Conservation (phyloP, 352 stramenopile genomes). For the Phytophthora foliorum region DNA sequence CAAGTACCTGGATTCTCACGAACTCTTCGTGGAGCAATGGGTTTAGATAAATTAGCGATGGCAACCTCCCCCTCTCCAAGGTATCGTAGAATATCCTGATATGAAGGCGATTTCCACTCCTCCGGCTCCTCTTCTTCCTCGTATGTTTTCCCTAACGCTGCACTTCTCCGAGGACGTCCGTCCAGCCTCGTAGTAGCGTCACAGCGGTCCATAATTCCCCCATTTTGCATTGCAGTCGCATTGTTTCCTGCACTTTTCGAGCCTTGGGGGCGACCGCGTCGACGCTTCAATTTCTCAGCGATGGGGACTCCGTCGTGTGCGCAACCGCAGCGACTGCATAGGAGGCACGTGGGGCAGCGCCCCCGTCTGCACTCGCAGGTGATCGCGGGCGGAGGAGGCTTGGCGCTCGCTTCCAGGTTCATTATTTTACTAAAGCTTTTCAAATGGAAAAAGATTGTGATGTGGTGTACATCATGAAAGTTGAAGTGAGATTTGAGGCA, state of each 20-base stretch:
- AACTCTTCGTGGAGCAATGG: background rate
- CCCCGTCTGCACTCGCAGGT: background rate
- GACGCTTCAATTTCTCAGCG: background rate
- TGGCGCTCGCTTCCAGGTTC: background rate
- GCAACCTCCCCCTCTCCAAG: slow-evolving; percentile 7
- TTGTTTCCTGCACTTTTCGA: background rate
- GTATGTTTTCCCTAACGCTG: slow-evolving; percentile 1
- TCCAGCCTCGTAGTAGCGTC: slow-evolving; percentile 3
- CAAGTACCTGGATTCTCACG: background rate
- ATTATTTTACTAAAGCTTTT: no score
- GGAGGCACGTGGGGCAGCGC: background rate
- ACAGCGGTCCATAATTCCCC: background rate
- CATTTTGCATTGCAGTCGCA: background rate
- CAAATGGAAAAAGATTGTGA: background rate
- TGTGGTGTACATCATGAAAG: slow-evolving; percentile 1
- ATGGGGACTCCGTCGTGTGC: background rate
- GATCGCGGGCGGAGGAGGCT: background rate
- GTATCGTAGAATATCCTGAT: slow-evolving; percentile 1
- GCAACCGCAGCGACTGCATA: background rate
- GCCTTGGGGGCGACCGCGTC: background rate
- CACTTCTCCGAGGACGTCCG: background rate
- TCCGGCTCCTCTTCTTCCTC: slow-evolving; percentile 5
- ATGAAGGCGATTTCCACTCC: background rate
- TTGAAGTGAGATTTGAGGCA: background rate
- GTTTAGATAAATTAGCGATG: background rate